Conservation (phyloP, 2,329 filamentous ascomycete species). For the Botrytis elliptica region DNA sequence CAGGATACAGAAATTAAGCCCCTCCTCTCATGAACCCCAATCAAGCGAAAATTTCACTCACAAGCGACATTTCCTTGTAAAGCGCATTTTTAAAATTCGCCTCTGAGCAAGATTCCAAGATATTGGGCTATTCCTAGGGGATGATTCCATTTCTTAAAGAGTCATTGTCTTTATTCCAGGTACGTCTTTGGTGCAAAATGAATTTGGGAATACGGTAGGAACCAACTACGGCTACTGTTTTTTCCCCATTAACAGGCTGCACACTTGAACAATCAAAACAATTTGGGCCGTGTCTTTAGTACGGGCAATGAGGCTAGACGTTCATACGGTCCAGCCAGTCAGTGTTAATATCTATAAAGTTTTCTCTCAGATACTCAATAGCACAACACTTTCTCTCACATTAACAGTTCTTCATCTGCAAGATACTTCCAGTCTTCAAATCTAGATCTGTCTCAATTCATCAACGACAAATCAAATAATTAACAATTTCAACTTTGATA, state of each 20-base stretch:
- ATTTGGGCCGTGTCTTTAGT: background rate
- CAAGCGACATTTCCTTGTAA: too few species aligned
- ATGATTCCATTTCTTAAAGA: too few species aligned
- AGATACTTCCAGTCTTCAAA: background rate
- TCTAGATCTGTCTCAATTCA: background rate
- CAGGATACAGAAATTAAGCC: too few species aligned
- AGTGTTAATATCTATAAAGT: background rate
- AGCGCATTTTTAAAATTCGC: too few species aligned
- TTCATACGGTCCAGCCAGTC: background rate
- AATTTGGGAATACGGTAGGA: background rate
- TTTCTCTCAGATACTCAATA: background rate
- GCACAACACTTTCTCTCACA: background rate
- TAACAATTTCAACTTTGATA: background rate
- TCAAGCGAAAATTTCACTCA: too few species aligned
- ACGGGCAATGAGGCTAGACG: background rate
- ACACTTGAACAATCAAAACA: background rate
- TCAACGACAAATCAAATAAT: background rate
- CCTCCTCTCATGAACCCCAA: too few species aligned
- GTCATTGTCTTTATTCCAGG: too few species aligned
- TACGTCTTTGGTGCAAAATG: too few species aligned
- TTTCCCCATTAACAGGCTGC: background rate
- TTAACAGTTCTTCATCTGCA: background rate
- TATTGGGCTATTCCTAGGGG: too few species aligned
- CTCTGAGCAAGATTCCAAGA: too few species aligned
- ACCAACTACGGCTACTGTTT: background rate